These are phyloP conservation scores for Posidonia australis DNA, from an alignment of 106 monocot genomes.

Conservation along the genomic window DNA sequence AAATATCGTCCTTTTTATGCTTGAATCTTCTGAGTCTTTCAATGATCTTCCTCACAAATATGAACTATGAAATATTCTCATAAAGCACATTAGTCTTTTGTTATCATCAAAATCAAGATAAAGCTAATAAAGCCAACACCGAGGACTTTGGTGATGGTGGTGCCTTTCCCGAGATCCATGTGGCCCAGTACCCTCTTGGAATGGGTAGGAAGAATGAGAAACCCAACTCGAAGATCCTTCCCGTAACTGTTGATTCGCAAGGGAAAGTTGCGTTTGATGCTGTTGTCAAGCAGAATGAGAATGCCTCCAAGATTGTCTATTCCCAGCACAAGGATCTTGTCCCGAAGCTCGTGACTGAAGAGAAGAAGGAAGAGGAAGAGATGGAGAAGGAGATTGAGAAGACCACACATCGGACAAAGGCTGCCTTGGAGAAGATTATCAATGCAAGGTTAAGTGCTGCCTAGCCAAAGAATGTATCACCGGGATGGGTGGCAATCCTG, in stretches of 20 bases:
- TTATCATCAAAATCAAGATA: no score
- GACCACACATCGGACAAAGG: conserved; percentile 59
- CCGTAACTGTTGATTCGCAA: conserved; percentile 79
- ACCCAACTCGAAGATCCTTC: conserved; percentile 70
- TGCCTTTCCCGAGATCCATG: conserved; percentile 97
- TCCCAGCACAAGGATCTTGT: conserved; percentile 90
- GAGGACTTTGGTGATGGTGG: conserved; percentile 98
- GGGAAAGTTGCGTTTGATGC: conserved; percentile 88
- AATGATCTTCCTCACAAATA: no score
- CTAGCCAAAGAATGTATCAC: conserved; percentile 96
- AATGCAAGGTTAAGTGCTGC: conserved; percentile 81
- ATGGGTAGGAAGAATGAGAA: conserved; percentile 87
- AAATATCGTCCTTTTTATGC: no score
- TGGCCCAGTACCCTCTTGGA: conserved; percentile 83
- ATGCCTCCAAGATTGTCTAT: conserved; percentile 70
- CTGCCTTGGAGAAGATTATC: conserved; percentile 85
- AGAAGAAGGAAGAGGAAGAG: conserved; percentile 27
- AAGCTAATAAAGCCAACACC: no score
- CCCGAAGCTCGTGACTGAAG: conserved; percentile 46
- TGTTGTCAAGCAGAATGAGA: conserved; percentile 74
- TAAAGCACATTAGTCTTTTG: no score
- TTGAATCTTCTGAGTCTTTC: no score
- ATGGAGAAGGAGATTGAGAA: conserved; percentile 86
- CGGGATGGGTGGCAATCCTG: no score
- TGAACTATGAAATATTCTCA: no score